Percentiles rank a stretch among this genome's conserved stretches.
Evolutionary conservation across 768 basidiomycete genomes (phyloP).

Genomic region (Leccinellum luteum): DNA sequence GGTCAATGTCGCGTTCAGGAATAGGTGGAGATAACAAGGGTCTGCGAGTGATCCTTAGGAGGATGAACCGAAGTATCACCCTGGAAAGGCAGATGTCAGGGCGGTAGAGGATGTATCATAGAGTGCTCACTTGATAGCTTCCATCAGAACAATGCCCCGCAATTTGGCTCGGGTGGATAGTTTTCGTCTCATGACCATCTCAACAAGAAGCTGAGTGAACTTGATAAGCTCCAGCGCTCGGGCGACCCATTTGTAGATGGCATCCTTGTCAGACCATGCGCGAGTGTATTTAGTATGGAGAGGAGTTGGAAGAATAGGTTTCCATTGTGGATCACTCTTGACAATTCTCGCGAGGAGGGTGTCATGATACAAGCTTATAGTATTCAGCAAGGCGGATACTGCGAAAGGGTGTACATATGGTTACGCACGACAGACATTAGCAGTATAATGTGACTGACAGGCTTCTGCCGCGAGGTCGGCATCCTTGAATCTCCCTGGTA

Average conservation of each 20-base stretch:
- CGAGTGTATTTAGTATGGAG: slow-evolving; percentile 87
- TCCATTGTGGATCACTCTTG: slow-evolving; percentile 63
- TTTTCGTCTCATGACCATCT: slow-evolving; percentile 83
- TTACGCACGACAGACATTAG: slow-evolving; percentile 15
- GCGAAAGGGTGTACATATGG: slow-evolving; percentile 9
- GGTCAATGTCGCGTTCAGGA: slow-evolving; percentile 87
- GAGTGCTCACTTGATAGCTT: slow-evolving; percentile 74
- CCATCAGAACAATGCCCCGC: slow-evolving; percentile 74
- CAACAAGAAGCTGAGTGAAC: slow-evolving; percentile 80
- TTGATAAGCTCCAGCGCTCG: slow-evolving; percentile 72
- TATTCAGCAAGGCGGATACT: slow-evolving; percentile 89
- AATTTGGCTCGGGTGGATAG: slow-evolving; percentile 63
- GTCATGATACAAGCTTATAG: slow-evolving; percentile 93
- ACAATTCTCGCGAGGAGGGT: slow-evolving; percentile 74
- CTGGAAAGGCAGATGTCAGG: slow-evolving; percentile 39
- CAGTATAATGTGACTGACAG: slow-evolving; percentile 53
- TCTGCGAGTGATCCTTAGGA: slow-evolving; percentile 73
- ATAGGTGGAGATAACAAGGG: slow-evolving; percentile 76
- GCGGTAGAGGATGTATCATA: background rate
- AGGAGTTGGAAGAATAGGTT: slow-evolving; percentile 71
- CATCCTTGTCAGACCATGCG: slow-evolving; percentile 74
- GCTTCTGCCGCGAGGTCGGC: slow-evolving; percentile 94
- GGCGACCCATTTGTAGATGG: slow-evolving; percentile 75
- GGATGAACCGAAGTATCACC: slow-evolving; percentile 66
- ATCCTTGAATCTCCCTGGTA: slow-evolving; percentile 96